These are phyloP conservation scores for Saturnispora diversa DNA, from an alignment of 805 yeast species.

Conservation along the genomic window DNA sequence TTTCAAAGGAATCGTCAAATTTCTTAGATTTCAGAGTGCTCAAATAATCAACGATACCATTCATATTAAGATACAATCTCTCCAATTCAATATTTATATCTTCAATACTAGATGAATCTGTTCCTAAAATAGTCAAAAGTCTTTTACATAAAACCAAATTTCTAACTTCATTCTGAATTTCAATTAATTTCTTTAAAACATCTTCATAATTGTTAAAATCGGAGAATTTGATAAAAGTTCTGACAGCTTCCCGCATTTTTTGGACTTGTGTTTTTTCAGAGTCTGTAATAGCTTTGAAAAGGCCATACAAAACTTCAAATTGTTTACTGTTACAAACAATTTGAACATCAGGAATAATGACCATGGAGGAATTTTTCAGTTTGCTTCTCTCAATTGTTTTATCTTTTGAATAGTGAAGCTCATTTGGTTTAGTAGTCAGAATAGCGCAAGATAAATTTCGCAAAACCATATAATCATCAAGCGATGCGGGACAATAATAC, in stretches of 20 bases:
- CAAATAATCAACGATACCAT: conserved; percentile 23
- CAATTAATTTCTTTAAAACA: conserved; percentile 16
- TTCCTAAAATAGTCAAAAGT: conserved; percentile 12
- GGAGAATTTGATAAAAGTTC: conserved; percentile 25
- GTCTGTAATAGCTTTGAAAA: conserved; percentile 37
- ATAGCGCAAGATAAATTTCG: conserved; percentile 46
- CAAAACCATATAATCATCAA: conserved; percentile 40
- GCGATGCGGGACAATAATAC: conserved; percentile 40
- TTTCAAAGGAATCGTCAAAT: conserved; percentile 30
- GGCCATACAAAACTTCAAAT: conserved; percentile 44
- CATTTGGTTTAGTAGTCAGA: conserved; percentile 44
- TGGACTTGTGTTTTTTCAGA: conserved; percentile 31
- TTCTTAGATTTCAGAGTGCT: conserved; percentile 25
- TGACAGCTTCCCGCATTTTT: conserved; percentile 33
- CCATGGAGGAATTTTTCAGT: conserved; percentile 18
- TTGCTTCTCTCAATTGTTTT: conserved; percentile 10
- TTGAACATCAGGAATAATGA: conserved; percentile 38
- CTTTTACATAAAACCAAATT: conserved; percentile 19
- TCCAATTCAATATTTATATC: conserved; percentile 25
- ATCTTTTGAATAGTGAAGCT: conserved; percentile 35
- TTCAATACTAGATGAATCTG: conserved; percentile 2
- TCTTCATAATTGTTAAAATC: conserved; percentile 22
- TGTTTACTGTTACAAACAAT: conserved; percentile 51
- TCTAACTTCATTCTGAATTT: conserved; percentile 22
- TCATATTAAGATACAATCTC: conserved; percentile 19